A percentile compares a stretch with the other conserved stretches of the same genome.
These are phyloP conservation scores for Naganishia vaughanmartiniae DNA, from an alignment of 768 basidiomycete genomes.

Conservation along the genomic window DNA sequence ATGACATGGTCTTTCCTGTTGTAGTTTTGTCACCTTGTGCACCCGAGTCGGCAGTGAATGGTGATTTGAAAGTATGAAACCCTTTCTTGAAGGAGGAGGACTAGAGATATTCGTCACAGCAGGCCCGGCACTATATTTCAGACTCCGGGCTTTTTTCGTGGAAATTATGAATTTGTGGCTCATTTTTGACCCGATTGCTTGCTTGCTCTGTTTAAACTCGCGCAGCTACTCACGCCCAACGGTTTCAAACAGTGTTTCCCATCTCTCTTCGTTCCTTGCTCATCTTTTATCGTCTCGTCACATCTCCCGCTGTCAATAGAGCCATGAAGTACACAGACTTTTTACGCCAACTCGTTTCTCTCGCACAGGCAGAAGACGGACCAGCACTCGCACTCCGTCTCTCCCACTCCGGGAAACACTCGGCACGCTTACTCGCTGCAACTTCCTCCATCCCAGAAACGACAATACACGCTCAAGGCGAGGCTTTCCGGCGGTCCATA, in stretches of 20 bases:
- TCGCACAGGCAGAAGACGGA: slow-evolving; percentile 10
- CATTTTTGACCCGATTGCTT: no score
- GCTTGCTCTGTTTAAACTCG: no score
- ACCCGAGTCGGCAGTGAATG: background rate
- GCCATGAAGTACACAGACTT: slow-evolving; percentile 20
- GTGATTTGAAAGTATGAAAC: background rate
- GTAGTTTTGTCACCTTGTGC: background rate
- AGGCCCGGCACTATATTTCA: no score
- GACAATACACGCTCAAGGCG: background rate
- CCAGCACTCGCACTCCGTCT: slow-evolving; percentile 16
- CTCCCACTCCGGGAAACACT: slow-evolving; percentile 8
- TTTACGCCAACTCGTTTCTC: slow-evolving; percentile 14
- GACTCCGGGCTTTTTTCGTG: no score
- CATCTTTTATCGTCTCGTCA: background rate
- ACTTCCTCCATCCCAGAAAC: slow-evolving; percentile 7
- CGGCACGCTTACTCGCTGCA: background rate
- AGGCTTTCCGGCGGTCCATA: background rate
- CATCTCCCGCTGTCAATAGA: background rate
- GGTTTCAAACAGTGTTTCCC: no score
- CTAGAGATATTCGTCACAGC: no score
- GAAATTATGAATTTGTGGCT: no score
- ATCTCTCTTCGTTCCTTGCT: background rate
- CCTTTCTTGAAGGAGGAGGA: background rate
- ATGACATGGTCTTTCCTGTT: slow-evolving; percentile 1
- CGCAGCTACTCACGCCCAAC: no score